phyloP scores from a whole-genome alignment of 345 rosid genomes.

The Pseudoturritis turrita region DNA sequence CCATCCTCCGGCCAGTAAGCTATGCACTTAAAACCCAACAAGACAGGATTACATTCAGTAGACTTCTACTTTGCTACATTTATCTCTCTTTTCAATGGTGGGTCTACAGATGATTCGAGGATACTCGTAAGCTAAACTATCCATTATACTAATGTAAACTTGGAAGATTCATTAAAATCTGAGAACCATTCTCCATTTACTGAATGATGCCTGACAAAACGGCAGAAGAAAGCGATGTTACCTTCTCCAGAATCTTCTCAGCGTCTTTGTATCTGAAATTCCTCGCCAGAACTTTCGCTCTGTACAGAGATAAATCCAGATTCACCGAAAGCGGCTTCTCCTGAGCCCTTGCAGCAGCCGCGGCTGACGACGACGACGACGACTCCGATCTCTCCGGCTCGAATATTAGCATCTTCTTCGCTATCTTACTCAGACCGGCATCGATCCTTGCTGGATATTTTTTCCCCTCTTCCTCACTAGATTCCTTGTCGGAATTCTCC shows the following conservation, averaged over 20 bases:
- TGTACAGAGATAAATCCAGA: slow-evolving; percentile 82
- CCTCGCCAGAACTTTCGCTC: slow-evolving; percentile 61
- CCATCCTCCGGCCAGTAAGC: slow-evolving; percentile 96
- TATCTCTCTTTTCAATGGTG: not conserved
- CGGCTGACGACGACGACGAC: slow-evolving; percentile 26
- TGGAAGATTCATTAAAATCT: not conserved
- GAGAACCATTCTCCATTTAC: not conserved
- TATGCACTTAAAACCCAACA: slow-evolving; percentile 58
- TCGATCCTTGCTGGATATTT: slow-evolving; percentile 47
- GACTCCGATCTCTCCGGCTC: slow-evolving; percentile 68
- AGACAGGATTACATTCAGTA: slow-evolving; percentile 1
- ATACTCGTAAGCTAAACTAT: not conserved
- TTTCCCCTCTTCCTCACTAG: slow-evolving; percentile 21
- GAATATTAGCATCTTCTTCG: slow-evolving; percentile 85
- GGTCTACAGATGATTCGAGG: not conserved
- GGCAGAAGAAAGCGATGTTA: slow-evolving; percentile 22
- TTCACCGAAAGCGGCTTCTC: slow-evolving; percentile 68
- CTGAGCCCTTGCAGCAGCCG: slow-evolving; percentile 34
- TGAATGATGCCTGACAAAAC: not conserved
- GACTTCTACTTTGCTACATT: not conserved
- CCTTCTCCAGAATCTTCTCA: slow-evolving; percentile 70
- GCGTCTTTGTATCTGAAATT: slow-evolving; percentile 59
- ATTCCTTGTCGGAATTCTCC: slow-evolving; percentile 46
- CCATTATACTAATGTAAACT: not conserved
- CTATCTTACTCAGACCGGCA: slow-evolving; percentile 57